These are phyloP conservation scores for Microstroma glucosiphilum DNA, from an alignment of 1,284 basidiomycete genomes.

Conservation along the genomic window DNA sequence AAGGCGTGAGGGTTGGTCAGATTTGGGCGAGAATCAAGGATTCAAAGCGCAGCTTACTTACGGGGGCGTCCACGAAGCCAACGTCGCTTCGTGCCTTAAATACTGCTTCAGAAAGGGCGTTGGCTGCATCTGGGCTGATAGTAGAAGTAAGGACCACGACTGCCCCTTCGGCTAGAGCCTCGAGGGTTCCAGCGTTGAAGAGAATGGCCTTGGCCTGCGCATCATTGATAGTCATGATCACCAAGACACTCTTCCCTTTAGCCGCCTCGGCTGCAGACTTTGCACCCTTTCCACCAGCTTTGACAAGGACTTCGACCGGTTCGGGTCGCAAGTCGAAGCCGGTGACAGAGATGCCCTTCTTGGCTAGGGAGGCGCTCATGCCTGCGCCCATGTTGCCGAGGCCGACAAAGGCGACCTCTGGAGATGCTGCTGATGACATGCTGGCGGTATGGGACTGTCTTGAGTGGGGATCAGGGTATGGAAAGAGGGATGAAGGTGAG, in stretches of 20 bases:
- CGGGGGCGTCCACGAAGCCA: constrained; percentile 49
- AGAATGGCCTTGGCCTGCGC: constrained; percentile 17
- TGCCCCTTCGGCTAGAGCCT: constrained; percentile 41
- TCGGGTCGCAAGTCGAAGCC: constrained; percentile 18
- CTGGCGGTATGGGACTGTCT: not conserved
- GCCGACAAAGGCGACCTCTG: constrained; percentile 17
- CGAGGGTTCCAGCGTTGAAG: constrained; percentile 4
- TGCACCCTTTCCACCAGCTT: not conserved
- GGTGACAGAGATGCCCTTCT: constrained; percentile 10
- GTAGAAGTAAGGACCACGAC: constrained; percentile 52
- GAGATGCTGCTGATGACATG: not conserved
- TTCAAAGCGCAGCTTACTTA: constrained; percentile 11
- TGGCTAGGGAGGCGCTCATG: constrained; percentile 16
- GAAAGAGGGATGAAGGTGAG: too few relatives aligned
- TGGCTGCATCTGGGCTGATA: constrained; percentile 46
- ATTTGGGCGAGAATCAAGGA: too few relatives aligned
- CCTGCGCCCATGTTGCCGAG: constrained; percentile 21
- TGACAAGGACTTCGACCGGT: constrained; percentile 10
- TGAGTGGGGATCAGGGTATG: too few relatives aligned
- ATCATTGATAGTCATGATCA: constrained; percentile 23
- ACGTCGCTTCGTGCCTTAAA: constrained; percentile 27
- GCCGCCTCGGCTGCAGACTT: constrained; percentile 10
- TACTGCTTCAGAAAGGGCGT: constrained; percentile 23
- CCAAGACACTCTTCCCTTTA: constrained; percentile 4
- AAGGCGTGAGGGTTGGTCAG: too few relatives aligned